Conservation (phyloP, 768 basidiomycete genomes). For the Trametes maxima region DNA sequence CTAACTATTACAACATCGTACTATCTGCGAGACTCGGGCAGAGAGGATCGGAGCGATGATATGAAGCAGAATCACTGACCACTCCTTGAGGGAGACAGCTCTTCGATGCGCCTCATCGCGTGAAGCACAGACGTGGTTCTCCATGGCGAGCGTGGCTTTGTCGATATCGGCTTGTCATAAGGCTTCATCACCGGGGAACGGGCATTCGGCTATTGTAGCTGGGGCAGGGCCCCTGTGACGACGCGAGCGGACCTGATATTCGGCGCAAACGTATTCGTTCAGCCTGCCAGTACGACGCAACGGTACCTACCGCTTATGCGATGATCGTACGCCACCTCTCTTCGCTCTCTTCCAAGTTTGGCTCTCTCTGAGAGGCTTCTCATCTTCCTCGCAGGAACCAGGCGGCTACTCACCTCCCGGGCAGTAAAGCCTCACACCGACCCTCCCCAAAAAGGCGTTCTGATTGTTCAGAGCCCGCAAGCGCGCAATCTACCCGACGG, state of each 20-base stretch:
- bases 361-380: not conserved
- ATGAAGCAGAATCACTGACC: not conserved
- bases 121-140: not conserved
- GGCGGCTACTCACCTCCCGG: not conserved
- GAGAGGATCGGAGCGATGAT: not conserved
- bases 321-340: conserved; percentile 6
- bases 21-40: not conserved
- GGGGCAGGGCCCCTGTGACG: too few species aligned
- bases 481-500: conserved; percentile 15
- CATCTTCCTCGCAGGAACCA: not conserved
- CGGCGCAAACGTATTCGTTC: not conserved
- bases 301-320: conserved; percentile 3
- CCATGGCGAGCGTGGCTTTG: not conserved
- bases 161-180: not conserved
- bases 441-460: not conserved
- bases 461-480: not conserved
- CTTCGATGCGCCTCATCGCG: not conserved
- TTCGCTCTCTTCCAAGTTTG: not conserved
- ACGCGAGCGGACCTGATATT: too few species aligned
- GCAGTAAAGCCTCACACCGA: not conserved
- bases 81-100: not conserved
- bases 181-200: too few species aligned
- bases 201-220: too few species aligned
- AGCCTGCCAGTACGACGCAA: not conserved
- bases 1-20: too few species aligned